Conservation (phyloP, 2,329 filamentous ascomycete species). For the Talaromyces amestolkiae region DNA sequence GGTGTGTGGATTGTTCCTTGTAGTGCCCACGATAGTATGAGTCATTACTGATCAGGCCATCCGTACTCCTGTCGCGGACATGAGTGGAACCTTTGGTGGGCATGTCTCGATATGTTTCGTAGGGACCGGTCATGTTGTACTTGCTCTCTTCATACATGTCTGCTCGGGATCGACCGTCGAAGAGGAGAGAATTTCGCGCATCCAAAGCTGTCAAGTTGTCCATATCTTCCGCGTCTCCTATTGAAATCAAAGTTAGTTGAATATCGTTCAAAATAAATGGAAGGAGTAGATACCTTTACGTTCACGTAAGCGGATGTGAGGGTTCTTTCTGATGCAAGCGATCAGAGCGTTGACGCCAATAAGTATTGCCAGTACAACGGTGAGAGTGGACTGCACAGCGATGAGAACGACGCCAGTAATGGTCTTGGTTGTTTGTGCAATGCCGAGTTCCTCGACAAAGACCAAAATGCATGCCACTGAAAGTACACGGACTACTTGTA, state of each 20-base stretch:
- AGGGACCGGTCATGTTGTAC: constrained; percentile 41
- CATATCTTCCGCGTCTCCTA: constrained; percentile 65
- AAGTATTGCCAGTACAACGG: constrained; percentile 77
- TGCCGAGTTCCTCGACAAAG: constrained; percentile 89
- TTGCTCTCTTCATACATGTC: constrained; percentile 36
- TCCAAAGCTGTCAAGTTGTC: constrained; percentile 85
- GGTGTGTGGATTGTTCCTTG: constrained; percentile 21
- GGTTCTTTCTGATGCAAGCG: constrained; percentile 79
- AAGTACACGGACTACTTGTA: constrained; percentile 82
- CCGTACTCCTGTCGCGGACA: constrained; percentile 31
- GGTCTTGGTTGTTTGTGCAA: constrained; percentile 89
- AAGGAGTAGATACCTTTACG: constrained; percentile 68
- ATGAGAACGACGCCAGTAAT: constrained; percentile 91
- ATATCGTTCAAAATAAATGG: not conserved
- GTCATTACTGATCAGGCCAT: constrained; percentile 33
- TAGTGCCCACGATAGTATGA: constrained; percentile 27
- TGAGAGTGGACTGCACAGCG: constrained; percentile 82
- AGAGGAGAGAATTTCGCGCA: constrained; percentile 66
- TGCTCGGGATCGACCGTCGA: constrained; percentile 17
- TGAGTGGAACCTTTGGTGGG: constrained; percentile 23
- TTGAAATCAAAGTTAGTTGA: constrained; percentile 31
- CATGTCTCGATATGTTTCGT: constrained; percentile 40
- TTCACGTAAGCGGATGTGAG: constrained; percentile 83
- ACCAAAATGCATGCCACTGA: constrained; percentile 86
- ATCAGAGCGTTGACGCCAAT: constrained; percentile 87